Evolutionary conservation across 345 rosid species (phyloP).

Genomic region (Kandelia obovata): DNA sequence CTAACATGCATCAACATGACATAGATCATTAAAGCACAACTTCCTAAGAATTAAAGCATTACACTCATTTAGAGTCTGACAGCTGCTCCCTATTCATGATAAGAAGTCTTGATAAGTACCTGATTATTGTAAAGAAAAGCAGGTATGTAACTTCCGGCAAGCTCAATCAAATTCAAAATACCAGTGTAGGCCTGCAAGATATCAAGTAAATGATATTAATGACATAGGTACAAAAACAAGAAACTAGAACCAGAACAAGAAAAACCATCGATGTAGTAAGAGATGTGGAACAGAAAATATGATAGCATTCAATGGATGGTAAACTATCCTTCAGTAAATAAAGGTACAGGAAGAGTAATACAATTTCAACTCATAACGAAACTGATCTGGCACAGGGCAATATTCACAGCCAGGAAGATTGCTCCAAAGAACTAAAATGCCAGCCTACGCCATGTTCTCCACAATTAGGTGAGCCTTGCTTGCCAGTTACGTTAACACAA

Average conservation of each 20-base stretch:
- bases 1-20: background rate
- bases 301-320: background rate
- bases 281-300: too few species aligned
- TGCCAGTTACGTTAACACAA: background rate
- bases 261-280: too few species aligned
- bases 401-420: background rate
- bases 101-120: conserved; percentile 36
- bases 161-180: conserved; percentile 69
- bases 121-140: conserved; percentile 71
- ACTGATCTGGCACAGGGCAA: background rate
- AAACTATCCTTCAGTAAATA: background rate
- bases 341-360: background rate
- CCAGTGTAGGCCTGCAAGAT: conserved; percentile 80
- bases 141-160: conserved; percentile 57
- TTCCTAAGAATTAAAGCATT: background rate
- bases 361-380: background rate
- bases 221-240: conserved; percentile 2
- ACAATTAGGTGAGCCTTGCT: background rate
- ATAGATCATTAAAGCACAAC: background rate
- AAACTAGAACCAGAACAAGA: background rate
- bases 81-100: background rate
- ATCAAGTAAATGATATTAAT: conserved; percentile 15
- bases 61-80: background rate
- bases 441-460: background rate
- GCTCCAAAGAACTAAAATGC: background rate